Evolutionary conservation across 2,329 filamentous ascomycete genomes (phyloP).

Genomic region (Pseudogymnoascus sp.): DNA sequence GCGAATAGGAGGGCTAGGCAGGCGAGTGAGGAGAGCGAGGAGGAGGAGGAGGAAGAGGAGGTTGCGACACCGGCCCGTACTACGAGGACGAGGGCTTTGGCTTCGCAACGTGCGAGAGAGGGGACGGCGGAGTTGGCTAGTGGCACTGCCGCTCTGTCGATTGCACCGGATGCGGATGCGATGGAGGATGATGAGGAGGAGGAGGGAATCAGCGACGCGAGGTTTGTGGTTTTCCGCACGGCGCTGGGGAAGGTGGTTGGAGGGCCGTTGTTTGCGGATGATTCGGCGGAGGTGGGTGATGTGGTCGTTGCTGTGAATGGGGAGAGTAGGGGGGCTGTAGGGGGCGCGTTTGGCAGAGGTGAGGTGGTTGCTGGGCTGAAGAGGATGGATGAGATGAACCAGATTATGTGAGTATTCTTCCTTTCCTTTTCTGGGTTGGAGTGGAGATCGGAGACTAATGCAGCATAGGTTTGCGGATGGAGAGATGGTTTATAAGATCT

Average conservation of each 20-base stretch:
- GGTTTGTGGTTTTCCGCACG: slow-evolving; percentile 69
- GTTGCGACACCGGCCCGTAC: slow-evolving; percentile 23
- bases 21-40: slow-evolving; percentile 39
- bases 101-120: slow-evolving; percentile 22
- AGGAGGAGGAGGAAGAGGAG: slow-evolving; percentile 23
- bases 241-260: slow-evolving; percentile 78
- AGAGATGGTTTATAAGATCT: slow-evolving; percentile 65
- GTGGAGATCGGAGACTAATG: slow-evolving; percentile 6
- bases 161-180: slow-evolving; percentile 16
- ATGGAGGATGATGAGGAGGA: slow-evolving; percentile 41
- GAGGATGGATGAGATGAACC: slow-evolving; percentile 74
- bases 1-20: slow-evolving; percentile 15
- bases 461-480: slow-evolving; percentile 50
- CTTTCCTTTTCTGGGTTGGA: not conserved
- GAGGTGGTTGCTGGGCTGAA: slow-evolving; percentile 74
- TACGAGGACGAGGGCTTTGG: slow-evolving; percentile 1
- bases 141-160: slow-evolving; percentile 23
- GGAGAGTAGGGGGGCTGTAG: slow-evolving; percentile 47
- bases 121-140: slow-evolving; percentile 23
- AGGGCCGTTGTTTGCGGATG: slow-evolving; percentile 77
- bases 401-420: slow-evolving; percentile 74
- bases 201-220: slow-evolving; percentile 36
- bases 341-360: slow-evolving; percentile 56
- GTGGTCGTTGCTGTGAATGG: slow-evolving; percentile 75
- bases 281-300: slow-evolving; percentile 67